Evolutionary conservation across 2,329 filamentous ascomycete species (phyloP), one percentile per base, ranked within the genome.

Genomic region (Cladophialophora bantiana): DNA sequence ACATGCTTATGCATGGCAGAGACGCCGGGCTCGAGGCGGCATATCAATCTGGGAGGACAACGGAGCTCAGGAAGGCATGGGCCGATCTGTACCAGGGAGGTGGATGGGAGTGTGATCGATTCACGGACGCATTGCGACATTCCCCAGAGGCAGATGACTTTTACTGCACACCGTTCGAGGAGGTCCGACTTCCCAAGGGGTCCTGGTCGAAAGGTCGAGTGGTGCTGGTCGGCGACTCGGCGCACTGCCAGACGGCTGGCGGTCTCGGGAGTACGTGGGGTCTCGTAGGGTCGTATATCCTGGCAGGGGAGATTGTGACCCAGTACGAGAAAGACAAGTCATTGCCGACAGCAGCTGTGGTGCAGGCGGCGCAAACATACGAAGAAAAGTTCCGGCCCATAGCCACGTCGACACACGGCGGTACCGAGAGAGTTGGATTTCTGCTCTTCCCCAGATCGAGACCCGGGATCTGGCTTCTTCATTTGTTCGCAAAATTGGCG

Each of bases 261-360:
- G 80, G 77, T 7, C 68, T 74, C 45, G 80, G 79, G 0, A 80
- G 79, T 0, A 78, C 72, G 2, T 70, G 71, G 1, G 75, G 75
- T 13, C 67, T 81, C 1, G 70, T 76, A 3, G 79, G 78, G 0
- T 84, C 85, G 0, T 89, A 88, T 71, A 75, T 87, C 2, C 77
- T 89, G 3, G 86, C 86, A 0, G 86, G 86, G 1, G 86, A 80
- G 62, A 71, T 81, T 9, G 62, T 74, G 74, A 42, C 75, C 9
- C 56, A 31, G 36, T 45, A 26, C 4, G 31, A 45, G 35, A n/a
- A 59, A 10, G 20, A 45, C 31, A 40, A 34, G 3, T 59, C 56
- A 2, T 34, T 40, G 3, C 38, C 56, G 26, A 34, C 56, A 15
- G 12, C 56, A 7, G 56, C 38, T 7, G 38, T 59, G 35, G n/a